Evolutionary conservation across 73 alveolate genomes (phyloP), one percentile per base, ranked within the genome.

Genomic region (Paramecium octaurelia): DNA sequence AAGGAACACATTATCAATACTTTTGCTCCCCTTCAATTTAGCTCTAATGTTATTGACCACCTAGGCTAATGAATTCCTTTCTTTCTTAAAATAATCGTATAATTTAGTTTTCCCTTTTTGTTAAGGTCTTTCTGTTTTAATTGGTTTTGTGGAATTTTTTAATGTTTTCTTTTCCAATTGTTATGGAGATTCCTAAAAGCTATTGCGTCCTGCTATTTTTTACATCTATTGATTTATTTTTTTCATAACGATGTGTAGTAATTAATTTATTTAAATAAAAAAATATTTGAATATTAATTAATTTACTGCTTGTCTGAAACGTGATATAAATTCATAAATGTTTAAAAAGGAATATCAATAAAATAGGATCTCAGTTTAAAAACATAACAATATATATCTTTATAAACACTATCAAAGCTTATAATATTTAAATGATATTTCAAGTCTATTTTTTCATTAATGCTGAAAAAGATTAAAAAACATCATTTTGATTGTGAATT

Each of bases 41-140:
- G 70, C 57, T 48, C 46, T 42, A 20, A 80, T n/a, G 18, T 23
- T 21, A 48, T 48, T 80, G 4, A 34, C 43, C 1, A 14, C 91
- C 14, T 40, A 23, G 10, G 27, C 31, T 27, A 80, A 24, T 20
- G 91, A 40, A 80, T 80, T 80, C 57, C 91, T 80, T 48, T 80
- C 91, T 44, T 80, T 80, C 73, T 80, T 80, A 44, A 80, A 80
- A 48, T 80, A 80, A 5, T 80, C 91, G 4, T 7, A 20, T 46
- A 80, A 80, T 80, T 80, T 80, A 3, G 71, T 44, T 21, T 46
- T 80, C 35, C 84, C 84, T 64, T 80, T 80, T 31, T 24, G 21
- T 80, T 3, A 44, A 40, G 91, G 91, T 18, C 91, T 42, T 24
- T 80, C 91, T 14, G 91, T 80, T 24, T 80, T 80, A 23, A 64